Base-by-base conservation (phyloP, 2,329 filamentous ascomycete genomes). In the Monosporascus sp. region DNA sequence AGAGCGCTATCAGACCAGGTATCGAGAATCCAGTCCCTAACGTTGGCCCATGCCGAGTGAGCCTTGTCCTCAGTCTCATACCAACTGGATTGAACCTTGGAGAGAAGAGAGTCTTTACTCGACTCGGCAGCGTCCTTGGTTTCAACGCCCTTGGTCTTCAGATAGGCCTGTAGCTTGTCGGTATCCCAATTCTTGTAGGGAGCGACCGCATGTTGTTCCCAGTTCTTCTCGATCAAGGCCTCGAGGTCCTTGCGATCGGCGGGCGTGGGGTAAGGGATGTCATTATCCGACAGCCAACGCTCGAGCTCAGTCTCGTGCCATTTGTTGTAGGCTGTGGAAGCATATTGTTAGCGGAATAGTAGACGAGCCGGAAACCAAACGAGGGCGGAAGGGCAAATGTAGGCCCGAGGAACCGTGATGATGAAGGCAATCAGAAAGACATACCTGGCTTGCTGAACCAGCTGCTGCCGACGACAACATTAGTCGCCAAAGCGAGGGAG, bases 301-400 rank as follows among this genome's bases (percentile, higher is more conserved):
- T 99, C 93, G 31, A 99, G 84, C 79, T 99, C 94, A 22, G 90
- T 96, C 78, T 97, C 87, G 65, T 97, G 93, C 94, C 94, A 99
- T 71, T 94, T 97, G 76, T 97, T 97, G 80, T 97, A 97, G 17
- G 87, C 93, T 96, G 66, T 48, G 61, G 57, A 55, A 67, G 58
- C 55, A 52, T 50, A 44, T 51, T 57, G 55, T 71, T 56, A 70
- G 60, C 53, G 38, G n/a, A 34, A 18, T 41, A 47, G 52, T 48
- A 46, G 9, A 17, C 38, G 6, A 50, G 24, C 14, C 39, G 34
- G 46, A 34, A 31, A 17, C 31, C 31, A 34, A 5, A 34, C 9
- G 0, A 14, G 14, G 11, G 31, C 31, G 22, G 24, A 25, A 34
- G n/a, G 22, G 18, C 3, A 34, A 11, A 34, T 14, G 11, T 14